phyloP scores from a whole-genome alignment of 2,329 filamentous ascomycete genomes.

The Fusarium sp. region DNA sequence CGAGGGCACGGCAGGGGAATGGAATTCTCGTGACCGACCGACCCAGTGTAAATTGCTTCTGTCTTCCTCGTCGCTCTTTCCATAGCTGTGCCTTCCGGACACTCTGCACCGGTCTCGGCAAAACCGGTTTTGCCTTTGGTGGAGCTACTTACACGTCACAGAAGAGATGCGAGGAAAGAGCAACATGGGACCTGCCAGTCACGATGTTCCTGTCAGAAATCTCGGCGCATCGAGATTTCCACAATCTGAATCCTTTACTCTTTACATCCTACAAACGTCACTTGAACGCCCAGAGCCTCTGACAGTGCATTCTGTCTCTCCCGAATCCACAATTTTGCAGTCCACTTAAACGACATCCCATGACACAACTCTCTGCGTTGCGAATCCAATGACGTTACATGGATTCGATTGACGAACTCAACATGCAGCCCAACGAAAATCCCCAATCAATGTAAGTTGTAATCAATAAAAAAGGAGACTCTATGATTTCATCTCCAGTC shows the following conservation, averaged over 20 bases:
- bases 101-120: slow-evolving; percentile 23
- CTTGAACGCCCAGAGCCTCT: slow-evolving; percentile 23
- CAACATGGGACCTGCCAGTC: slow-evolving; percentile 25
- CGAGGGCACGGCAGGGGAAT: no score
- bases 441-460: slow-evolving; percentile 35
- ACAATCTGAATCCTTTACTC: slow-evolving; percentile 18
- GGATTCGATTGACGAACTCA: slow-evolving; percentile 35
- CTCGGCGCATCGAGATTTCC: slow-evolving; percentile 40
- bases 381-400: no score
- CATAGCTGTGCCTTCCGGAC: slow-evolving; percentile 12
- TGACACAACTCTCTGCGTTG: slow-evolving; percentile 35
- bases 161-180: slow-evolving; percentile 26
- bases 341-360: slow-evolving; percentile 29
- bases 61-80: slow-evolving; percentile 16
- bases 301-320: slow-evolving; percentile 15
- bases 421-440: slow-evolving; percentile 37
- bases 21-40: no score
- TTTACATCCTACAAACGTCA: slow-evolving; percentile 36
- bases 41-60: neutral
- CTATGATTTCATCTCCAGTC: slow-evolving; percentile 38
- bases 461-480: slow-evolving; percentile 17
- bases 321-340: slow-evolving; percentile 38
- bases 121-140: slow-evolving; percentile 37
- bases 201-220: slow-evolving; percentile 22
- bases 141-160: slow-evolving; percentile 38